These are phyloP conservation scores for Nitzschia sp. DNA, from an alignment of 108 stramenopile species.

Conservation along the genomic window DNA sequence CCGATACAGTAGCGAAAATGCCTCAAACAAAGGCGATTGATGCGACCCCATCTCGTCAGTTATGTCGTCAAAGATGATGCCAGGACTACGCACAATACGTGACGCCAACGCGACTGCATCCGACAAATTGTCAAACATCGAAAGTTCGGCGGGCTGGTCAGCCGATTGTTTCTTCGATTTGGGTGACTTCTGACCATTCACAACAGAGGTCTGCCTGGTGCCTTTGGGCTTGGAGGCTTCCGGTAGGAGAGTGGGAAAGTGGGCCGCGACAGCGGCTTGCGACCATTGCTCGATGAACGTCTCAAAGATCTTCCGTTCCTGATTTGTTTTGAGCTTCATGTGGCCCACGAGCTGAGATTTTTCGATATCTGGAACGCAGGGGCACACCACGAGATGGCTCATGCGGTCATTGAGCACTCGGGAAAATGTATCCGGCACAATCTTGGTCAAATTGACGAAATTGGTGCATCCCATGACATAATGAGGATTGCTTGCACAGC, in stretches of 20 bases:
- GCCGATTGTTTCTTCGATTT: too few species aligned
- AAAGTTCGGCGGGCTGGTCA: too few species aligned
- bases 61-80: background rate
- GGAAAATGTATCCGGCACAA: background rate
- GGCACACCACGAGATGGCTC: background rate
- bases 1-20: background rate
- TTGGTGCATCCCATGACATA: conserved; percentile 2
- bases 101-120: background rate
- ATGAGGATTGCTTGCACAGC: background rate
- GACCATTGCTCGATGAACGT: background rate
- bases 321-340: background rate
- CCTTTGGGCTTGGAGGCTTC: background rate
- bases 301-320: background rate
- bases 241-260: background rate
- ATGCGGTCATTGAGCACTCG: background rate
- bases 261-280: background rate
- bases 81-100: background rate
- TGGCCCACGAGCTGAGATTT: background rate
- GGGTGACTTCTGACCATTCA: too few species aligned
- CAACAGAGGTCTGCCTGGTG: too few species aligned
- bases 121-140: background rate
- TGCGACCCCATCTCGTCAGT: background rate
- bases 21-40: background rate
- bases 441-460: background rate
- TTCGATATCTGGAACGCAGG: background rate